Base-by-base conservation (phyloP, 1,284 basidiomycete species). In the Pseudozyma hubeiensis region DNA sequence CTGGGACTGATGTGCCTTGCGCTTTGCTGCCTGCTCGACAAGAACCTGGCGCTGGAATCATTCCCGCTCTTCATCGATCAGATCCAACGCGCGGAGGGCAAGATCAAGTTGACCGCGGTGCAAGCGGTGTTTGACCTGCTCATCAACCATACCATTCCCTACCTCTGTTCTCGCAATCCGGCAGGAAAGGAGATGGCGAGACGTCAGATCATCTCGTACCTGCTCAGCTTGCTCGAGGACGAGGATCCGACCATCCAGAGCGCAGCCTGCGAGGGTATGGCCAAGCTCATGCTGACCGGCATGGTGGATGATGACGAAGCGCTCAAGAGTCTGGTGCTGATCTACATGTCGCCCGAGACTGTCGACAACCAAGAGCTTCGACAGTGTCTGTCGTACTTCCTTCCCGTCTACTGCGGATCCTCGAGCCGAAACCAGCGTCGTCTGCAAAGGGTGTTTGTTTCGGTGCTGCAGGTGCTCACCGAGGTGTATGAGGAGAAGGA, bases 341-440 rank as follows among this genome's bases (percentile, higher is more conserved):
- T 91, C 24, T 99, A 96, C 85, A 90, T 98, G 75, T 93, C 92
- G 0, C 93, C 93, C 1, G 90, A 93, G 64, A 97, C 94, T 0
- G 88, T 87, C 13, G 89, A 90, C 41, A 98, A 97, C 81, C 91
- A 92, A 79, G 89, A 93, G 68, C 87, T 98, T 33, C 88, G 94
- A 56, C 96, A 98, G 85, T 97, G 94, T 83, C 87, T 99, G 30
- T 91, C 93, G 17, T 98, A 98, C 86, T 98, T 98, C 87, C 91
- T 99, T 86, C 94, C 94, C 0, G 91, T 94, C 0, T 98, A 93
- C 84, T 93, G 93, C 84, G 95, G 92, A 84, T 93, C 93, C 1
- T 91, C 92, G 0, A 85, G 90, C 2, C 85, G 84, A 16, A 96
- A 97, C 81, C 95, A 97, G 86, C 86, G 88, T 11, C 87, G 90